Evolutionary conservation across 1,284 basidiomycete species (phyloP).

Genomic region (Puccinia hordei): DNA sequence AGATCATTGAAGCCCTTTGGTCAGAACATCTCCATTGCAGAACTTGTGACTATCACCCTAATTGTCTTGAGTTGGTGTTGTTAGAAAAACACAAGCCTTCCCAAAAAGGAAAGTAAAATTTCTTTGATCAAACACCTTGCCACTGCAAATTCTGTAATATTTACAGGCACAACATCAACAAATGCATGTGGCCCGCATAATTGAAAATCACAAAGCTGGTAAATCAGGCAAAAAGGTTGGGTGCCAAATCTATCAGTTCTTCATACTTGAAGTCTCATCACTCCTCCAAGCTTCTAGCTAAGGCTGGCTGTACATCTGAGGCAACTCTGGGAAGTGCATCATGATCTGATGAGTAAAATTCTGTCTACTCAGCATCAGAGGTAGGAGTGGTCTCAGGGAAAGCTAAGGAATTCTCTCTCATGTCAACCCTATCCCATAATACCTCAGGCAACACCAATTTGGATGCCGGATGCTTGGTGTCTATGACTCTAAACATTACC

Average conservation of each 20-base stretch:
- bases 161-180: not conserved
- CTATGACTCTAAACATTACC: not conserved
- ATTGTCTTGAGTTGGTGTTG: not conserved
- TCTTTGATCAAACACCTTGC: not conserved
- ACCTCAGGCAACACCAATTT: not conserved
- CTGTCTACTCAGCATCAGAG: not conserved
- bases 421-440: not conserved
- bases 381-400: not conserved
- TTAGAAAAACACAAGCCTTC: not conserved
- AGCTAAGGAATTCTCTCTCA: not conserved
- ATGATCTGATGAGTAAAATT: not conserved
- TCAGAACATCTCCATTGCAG: not conserved
- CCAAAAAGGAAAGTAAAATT: not conserved
- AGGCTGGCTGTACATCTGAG: not conserved
- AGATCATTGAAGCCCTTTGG: not conserved
- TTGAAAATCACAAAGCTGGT: not conserved
- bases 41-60: not conserved
- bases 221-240: not conserved
- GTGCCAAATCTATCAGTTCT: not conserved
- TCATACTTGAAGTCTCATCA: not conserved
- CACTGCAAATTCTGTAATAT: not conserved
- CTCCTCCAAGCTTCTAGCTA: not conserved
- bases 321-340: not conserved
- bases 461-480: not conserved
- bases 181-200: not conserved